Percentiles rank a stretch among this genome's conserved stretches.
Evolutionary conservation across 345 rosid species (phyloP).

Genomic region (Litchi chinensis): DNA sequence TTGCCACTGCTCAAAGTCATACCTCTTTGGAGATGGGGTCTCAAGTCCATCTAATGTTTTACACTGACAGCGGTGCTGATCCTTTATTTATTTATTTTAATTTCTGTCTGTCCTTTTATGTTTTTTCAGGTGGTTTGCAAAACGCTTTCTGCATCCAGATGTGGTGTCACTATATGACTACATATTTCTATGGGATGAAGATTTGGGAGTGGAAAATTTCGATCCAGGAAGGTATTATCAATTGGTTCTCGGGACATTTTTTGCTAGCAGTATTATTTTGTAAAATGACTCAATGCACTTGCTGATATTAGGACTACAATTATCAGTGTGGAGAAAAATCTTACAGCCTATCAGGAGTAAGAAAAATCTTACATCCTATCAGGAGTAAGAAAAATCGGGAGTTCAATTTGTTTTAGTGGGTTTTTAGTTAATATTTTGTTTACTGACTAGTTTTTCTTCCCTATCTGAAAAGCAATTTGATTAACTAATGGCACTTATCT

Average conservation of each 20-base stretch:
- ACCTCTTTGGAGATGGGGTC: not conserved
- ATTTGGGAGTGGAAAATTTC: slow-evolving; percentile 84
- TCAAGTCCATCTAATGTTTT: not conserved
- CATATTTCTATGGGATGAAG: slow-evolving; percentile 97
- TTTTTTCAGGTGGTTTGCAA: slow-evolving; percentile 92
- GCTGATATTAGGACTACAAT: not conserved
- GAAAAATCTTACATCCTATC: not conserved
- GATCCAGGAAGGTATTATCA: slow-evolving; percentile 64
- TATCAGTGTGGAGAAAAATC: not conserved
- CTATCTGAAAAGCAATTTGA: not conserved
- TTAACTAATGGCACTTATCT: slow-evolving; percentile 8
- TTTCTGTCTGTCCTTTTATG: not conserved
- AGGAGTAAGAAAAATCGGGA: no score
- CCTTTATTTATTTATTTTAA: not conserved
- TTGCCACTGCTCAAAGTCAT: not conserved
- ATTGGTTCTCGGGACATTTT: slow-evolving; percentile 8
- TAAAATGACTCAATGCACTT: not conserved
- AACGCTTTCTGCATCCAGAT: slow-evolving; percentile 95
- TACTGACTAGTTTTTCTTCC: not conserved
- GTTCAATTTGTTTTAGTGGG: not conserved
- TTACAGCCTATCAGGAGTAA: not conserved
- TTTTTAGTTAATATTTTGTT: slow-evolving; percentile 4
- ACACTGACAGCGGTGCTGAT: not conserved
- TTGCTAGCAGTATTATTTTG: not conserved
- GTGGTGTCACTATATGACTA: slow-evolving; percentile 81